Percentiles rank a stretch among this genome's conserved stretches.
Evolutionary conservation across 2,329 filamentous ascomycete species (phyloP).

Genomic region (Ascochyta fabae): DNA sequence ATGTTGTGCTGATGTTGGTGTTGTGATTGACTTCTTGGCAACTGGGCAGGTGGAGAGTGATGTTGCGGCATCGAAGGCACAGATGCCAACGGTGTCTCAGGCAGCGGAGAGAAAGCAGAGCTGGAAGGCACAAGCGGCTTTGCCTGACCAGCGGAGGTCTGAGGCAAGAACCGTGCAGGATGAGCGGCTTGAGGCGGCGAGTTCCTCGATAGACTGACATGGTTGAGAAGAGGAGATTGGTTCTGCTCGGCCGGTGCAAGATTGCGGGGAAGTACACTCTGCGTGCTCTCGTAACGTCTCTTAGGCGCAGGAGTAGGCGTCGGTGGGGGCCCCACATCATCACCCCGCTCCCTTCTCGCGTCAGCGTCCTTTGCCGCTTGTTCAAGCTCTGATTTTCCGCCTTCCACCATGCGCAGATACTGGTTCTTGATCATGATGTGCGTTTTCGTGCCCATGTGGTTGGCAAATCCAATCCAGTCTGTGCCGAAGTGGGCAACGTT

Average conservation of each 20-base stretch:
- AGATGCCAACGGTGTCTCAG: constrained; percentile 37
- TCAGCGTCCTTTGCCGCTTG: constrained; percentile 53
- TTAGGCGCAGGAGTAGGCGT: constrained; percentile 57
- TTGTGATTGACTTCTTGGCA: constrained; percentile 33
- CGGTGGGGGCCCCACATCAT: constrained; percentile 56
- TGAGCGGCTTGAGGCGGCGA: constrained; percentile 45
- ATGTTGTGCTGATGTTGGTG: constrained; percentile 37
- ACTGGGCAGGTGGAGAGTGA: constrained; percentile 39
- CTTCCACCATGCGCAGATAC: constrained; percentile 55
- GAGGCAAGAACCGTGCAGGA: constrained; percentile 42
- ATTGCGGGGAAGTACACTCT: constrained; percentile 48
- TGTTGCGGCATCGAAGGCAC: constrained; percentile 38
- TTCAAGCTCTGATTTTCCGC: constrained; percentile 52
- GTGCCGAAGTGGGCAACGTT: constrained; percentile 78
- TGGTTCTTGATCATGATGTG: constrained; percentile 75
- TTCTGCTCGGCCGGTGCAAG: constrained; percentile 55
- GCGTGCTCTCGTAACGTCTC: constrained; percentile 55
- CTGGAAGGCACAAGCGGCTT: constrained; percentile 36
- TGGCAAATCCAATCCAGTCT: constrained; percentile 77
- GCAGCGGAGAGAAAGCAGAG: constrained; percentile 26
- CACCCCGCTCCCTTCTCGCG: constrained; percentile 50
- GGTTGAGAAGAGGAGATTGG: constrained; percentile 40
- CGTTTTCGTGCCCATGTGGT: constrained; percentile 83
- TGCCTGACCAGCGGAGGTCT: constrained; percentile 37
- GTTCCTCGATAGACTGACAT: constrained; percentile 42